A percentile compares a stretch with the other conserved stretches of the same genome.
These are phyloP conservation scores for Saccharomycopsis lassenensis DNA, from an alignment of 805 yeast species.

Conservation along the genomic window DNA sequence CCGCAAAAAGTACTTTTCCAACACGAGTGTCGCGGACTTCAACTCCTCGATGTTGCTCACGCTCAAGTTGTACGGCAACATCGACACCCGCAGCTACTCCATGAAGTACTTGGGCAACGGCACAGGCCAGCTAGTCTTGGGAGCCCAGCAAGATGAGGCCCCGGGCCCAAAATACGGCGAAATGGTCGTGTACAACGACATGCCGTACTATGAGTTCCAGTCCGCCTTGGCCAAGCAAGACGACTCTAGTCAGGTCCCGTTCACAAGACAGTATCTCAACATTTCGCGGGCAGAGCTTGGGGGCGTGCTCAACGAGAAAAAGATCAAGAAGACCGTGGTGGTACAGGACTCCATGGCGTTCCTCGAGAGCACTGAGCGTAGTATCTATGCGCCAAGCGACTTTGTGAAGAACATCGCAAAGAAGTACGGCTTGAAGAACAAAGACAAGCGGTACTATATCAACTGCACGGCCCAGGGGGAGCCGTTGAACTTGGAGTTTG, in stretches of 20 bases:
- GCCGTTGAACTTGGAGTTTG: slow-evolving; percentile 9
- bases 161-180: slow-evolving; percentile 3
- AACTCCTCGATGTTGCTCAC: slow-evolving; percentile 7
- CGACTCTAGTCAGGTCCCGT: slow-evolving; percentile 3
- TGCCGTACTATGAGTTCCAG: slow-evolving; percentile 5
- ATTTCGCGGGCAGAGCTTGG: slow-evolving; percentile 3
- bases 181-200: slow-evolving; percentile 7
- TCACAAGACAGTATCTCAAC: slow-evolving; percentile 11
- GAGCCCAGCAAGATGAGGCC: slow-evolving; percentile 12
- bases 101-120: slow-evolving; percentile 13
- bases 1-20: slow-evolving; percentile 1
- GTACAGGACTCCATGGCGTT: too few species aligned
- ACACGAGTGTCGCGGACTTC: slow-evolving; percentile 3
- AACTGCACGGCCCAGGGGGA: slow-evolving; percentile 11
- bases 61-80: slow-evolving; percentile 5
- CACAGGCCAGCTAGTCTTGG: slow-evolving; percentile 10
- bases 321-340: neutral
- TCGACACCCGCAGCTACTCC: slow-evolving; percentile 10
- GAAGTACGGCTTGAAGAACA: slow-evolving; percentile 7
- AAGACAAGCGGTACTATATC: slow-evolving; percentile 8
- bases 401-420: slow-evolving; percentile 9
- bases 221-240: slow-evolving; percentile 9
- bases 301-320: slow-evolving; percentile 5
- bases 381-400: slow-evolving; percentile 13
- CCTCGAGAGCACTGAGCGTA: slow-evolving; percentile 15